Evolutionary conservation across 495 filamentous ascomycete species (phyloP), one percentile per base, ranked within the genome.

Genomic region (Lichina pygmaea): DNA sequence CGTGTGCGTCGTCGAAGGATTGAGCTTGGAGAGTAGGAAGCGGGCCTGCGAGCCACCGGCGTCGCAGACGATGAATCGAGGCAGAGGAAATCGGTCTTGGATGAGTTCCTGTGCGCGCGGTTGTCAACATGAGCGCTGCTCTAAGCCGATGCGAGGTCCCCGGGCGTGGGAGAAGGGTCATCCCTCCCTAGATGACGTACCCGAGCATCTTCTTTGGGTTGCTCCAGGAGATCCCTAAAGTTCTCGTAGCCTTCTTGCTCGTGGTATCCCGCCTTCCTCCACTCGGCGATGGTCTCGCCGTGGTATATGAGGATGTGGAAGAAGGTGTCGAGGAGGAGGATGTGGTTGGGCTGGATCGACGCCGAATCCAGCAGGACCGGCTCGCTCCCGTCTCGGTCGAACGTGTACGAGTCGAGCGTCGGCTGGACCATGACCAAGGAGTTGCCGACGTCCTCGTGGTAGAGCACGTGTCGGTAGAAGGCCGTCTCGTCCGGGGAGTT

Each of bases 231-330:
- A 32, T 71, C 60, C 48, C 77, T 82, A 60, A 99, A 86, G 60
- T 93, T 95, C 58, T 94, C 91, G 53, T 99, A 99, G 39, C 86
- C 91, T 53, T 95, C 89, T 60, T 94, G 86, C 2, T 95, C 86
- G 47, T 99, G 91, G 53, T 95, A 99, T 3, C 91, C 91, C 12
- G 84, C 84, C 62, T 99, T 95, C 53, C 85, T 78, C 91, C 91
- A 99, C 56, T 94, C 84, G 0, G 91, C 91, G 57, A 95, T 79
- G 4, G 86, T 95, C 64, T 95, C 89, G 43, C 91, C 91, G 55
- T 95, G 81, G 72, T 94, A 95, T 51, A 99, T 99, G 44, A 99
- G 74, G 49, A 99, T 95, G 58, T 95, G 91, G 76, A 99, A 99
- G 66, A 95, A 99, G 12, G 86, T 94, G 54, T 99, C 91, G 36